Evolutionary conservation across 1,284 basidiomycete species (phyloP).

Genomic region (Exobasidium rhododendri): DNA sequence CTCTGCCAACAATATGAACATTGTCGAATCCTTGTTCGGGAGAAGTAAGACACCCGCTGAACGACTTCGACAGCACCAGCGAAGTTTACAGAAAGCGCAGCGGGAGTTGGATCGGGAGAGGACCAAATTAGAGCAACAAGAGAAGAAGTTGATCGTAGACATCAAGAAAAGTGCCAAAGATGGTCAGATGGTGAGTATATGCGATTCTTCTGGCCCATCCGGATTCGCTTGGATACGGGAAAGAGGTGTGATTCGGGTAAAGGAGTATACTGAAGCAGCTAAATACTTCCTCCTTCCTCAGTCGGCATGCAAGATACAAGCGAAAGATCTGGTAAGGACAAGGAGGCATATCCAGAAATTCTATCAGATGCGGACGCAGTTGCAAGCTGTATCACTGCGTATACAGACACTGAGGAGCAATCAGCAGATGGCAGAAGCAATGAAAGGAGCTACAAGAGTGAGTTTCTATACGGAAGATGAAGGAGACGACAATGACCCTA

Average conservation of each 20-base stretch:
- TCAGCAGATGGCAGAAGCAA: constrained; percentile 98
- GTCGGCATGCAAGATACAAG: constrained; percentile 86
- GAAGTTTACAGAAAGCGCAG: constrained; percentile 90
- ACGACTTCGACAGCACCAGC: constrained; percentile 90
- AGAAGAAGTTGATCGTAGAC: constrained; percentile 64
- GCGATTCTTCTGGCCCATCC: background rate
- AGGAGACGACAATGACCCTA: too few relatives aligned
- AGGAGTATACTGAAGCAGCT: too few relatives aligned
- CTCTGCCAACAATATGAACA: constrained; percentile 18
- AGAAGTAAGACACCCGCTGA: constrained; percentile 91
- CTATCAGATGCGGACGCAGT: constrained; percentile 96
- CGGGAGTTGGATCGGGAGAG: constrained; percentile 94
- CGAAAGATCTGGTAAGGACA: constrained; percentile 94
- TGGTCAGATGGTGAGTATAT: constrained; percentile 78
- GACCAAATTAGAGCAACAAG: constrained; percentile 84
- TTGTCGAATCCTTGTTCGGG: constrained; percentile 64
- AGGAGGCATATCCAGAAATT: constrained; percentile 95
- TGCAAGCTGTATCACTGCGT: constrained; percentile 90
- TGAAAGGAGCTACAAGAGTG: constrained; percentile 91
- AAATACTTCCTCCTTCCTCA: too few relatives aligned
- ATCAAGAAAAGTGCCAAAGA: constrained; percentile 95
- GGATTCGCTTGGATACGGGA: too few relatives aligned
- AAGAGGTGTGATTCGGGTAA: too few relatives aligned
- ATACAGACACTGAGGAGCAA: constrained; percentile 96
- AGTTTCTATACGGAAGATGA: too few relatives aligned